Percentiles rank a stretch among this genome's conserved stretches.
phyloP scores from a whole-genome alignment of 129 eudicot genomes.

The Oenanthe sinensis region DNA sequence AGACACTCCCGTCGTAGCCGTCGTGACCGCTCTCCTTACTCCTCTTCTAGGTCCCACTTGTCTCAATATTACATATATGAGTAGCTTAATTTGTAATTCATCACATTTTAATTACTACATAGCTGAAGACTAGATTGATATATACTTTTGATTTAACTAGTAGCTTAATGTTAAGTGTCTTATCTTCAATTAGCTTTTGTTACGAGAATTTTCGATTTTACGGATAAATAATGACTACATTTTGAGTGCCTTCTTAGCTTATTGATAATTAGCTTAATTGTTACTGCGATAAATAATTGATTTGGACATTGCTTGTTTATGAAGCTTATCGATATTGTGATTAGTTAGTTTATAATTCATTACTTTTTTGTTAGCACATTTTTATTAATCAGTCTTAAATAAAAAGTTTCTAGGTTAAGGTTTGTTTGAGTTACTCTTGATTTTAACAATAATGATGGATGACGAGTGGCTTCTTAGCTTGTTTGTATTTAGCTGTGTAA shows the following conservation, averaged over 20 bases:
- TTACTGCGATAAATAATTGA: background rate
- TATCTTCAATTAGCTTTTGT: no score
- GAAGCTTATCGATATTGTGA: no score
- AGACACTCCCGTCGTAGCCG: conserved; percentile 28
- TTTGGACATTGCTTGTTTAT: background rate
- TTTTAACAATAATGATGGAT: background rate
- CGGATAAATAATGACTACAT: no score
- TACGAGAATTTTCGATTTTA: no score
- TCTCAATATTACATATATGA: background rate
- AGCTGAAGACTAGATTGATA: background rate
- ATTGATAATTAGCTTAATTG: background rate
- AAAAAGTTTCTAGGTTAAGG: background rate
- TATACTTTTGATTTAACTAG: no score
- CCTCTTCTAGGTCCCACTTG: conserved; percentile 17
- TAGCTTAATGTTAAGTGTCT: no score
- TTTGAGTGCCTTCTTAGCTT: background rate
- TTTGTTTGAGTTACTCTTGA: no score
- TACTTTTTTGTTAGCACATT: background rate
- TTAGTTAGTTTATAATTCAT: background rate
- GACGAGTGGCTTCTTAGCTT: background rate
- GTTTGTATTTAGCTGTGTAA: background rate
- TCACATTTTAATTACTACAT: background rate
- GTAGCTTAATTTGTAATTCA: no score
- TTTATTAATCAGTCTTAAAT: background rate
- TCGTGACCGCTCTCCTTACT: conserved; percentile 49